Evolutionary conservation across 116 monocot species (phyloP), one percentile per base, ranked within the genome.

Genomic region (Trichopus zeylanicus): DNA sequence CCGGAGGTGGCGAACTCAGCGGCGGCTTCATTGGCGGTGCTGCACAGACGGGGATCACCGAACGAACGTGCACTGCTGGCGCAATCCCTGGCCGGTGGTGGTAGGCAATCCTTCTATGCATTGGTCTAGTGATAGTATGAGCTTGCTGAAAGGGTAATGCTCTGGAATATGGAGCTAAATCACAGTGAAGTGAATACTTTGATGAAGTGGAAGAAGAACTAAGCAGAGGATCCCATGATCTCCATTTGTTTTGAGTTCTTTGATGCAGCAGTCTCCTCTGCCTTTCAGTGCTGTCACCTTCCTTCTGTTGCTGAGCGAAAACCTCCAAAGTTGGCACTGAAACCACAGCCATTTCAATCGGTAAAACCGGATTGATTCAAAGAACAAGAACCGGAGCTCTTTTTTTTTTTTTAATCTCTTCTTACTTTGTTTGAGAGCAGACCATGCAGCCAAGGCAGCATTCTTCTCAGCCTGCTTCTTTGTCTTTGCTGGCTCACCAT

Each of bases 391-490:
- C 13, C 3, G 42, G n/a, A n/a, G n/a, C n/a, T n/a, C n/a, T n/a
- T n/a, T n/a, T n/a, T n/a, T n/a, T n/a, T n/a, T n/a, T n/a, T 42
- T n/a, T 16, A 42, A 42, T 16, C n/a, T 15, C 13, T 56, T 34
- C 20, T 70, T 26, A 74, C 73, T 53, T 71, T 61, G 67, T 24
- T 67, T 74, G 12, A 78, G 55, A 35, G 73, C 74, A 56, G 69
- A 73, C 76, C 72, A 74, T 20, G 73, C 78, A 68, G 74, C 66
- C 70, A 73, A 68, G 25, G 70, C 73, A 57, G 81, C 72, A 76
- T 66, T 72, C 47, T 81, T 72, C 57, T 81, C 55, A 28, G 75
- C 76, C 68, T 76, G 73, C 62, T 77, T 76, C 65, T 73, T 76
- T 20, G 75, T 77, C 66, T 81, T 81, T 18, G 72, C 68, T 29